phyloP scores from a whole-genome alignment of 129 eudicot genomes.

The Centella asiatica region DNA sequence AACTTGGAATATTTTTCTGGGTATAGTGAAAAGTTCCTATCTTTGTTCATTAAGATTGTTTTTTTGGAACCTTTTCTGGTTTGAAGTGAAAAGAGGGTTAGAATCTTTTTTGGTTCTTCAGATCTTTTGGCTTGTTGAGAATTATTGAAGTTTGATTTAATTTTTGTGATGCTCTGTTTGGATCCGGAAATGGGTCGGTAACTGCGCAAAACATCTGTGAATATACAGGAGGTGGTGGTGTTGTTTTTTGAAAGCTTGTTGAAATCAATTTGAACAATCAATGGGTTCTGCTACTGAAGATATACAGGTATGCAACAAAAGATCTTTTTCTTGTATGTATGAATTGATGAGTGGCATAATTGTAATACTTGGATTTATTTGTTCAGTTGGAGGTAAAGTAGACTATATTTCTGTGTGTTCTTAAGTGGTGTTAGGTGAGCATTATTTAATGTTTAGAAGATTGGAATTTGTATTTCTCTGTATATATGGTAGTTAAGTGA shows the following conservation, averaged over 20 bases:
- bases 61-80: no score
- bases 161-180: slow-evolving; percentile 6
- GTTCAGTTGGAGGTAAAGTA: neutral
- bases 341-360: neutral
- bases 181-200: slow-evolving; percentile 27
- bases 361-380: neutral
- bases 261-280: slow-evolving; percentile 15
- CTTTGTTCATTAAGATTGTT: no score
- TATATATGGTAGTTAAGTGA: no score
- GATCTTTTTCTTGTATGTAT: neutral
- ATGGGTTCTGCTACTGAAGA: slow-evolving; percentile 50
- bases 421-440: neutral
- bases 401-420: neutral
- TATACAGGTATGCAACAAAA: slow-evolving; percentile 38
- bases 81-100: no score
- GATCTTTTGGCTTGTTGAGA: slow-evolving; percentile 13
- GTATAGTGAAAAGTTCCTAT: neutral
- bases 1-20: neutral
- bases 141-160: neutral
- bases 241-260: neutral
- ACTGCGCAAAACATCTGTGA: slow-evolving; percentile 6
- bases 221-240: neutral
- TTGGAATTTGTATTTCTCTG: neutral
- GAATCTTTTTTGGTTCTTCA: neutral
- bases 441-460: neutral